phyloP scores from a whole-genome alignment of 225 moss, liverwort and hornwort species.

The Pleurozium schreberi region DNA sequence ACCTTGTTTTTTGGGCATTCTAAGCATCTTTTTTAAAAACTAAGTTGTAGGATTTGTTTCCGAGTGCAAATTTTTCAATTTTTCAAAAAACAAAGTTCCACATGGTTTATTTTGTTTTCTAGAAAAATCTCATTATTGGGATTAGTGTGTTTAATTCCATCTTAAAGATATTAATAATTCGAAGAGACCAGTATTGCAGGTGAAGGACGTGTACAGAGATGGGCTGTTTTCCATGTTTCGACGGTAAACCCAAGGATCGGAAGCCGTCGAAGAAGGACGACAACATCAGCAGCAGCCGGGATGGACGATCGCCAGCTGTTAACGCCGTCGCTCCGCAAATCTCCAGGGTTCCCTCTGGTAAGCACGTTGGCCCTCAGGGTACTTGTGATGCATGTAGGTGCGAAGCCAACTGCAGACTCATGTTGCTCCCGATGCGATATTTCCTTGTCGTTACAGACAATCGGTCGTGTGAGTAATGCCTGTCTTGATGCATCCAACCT shows the following conservation, averaged over 20 bases:
- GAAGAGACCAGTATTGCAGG: neutral
- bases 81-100: no score
- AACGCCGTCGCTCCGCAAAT: conserved; percentile 24
- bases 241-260: conserved; percentile 53
- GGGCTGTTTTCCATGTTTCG: conserved; percentile 99
- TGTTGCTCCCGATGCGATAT: neutral
- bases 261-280: conserved; percentile 79
- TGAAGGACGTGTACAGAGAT: conserved; percentile 56
- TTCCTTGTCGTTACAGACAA: neutral
- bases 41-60: no score
- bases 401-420: neutral
- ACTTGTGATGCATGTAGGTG: neutral
- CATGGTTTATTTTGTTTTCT: no score
- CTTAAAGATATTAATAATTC: no score
- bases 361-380: neutral
- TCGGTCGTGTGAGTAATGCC: neutral
- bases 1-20: no score
- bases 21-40: no score
- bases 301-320: conserved; percentile 39
- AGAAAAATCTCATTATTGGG: no score
- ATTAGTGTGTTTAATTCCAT: no score
- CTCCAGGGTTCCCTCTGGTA: conserved; percentile 60
- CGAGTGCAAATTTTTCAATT: no score
- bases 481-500: neutral
- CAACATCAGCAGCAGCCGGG: conserved; percentile 41